Evolutionary conservation across 768 basidiomycete species (phyloP), one percentile per base, ranked within the genome.

Genomic region (Nevesoporus exiguus): DNA sequence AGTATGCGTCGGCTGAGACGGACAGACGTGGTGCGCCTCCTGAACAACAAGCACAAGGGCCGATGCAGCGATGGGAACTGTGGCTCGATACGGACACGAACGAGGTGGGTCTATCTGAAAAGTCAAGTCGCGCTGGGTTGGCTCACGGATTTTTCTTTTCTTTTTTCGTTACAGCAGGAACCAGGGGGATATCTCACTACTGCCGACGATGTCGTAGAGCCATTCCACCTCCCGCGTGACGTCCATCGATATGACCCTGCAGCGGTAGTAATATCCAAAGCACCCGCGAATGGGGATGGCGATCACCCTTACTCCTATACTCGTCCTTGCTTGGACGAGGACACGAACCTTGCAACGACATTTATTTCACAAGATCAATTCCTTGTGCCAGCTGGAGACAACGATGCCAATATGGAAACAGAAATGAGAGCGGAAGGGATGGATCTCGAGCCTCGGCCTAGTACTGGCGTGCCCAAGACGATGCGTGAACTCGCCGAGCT

Each of bases 141-240:
- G 64, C 54, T 67, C 17, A 77, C 34, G 8, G 15, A 5, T 14
- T 21, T 36, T 19, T n/a, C 33, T 24, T 25, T 11, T 43, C 39
- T 8, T n/a, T 9, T 21, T 9, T 19, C 19, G 47, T 17, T 31
- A 31, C 25, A 30, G 24, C 30, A 65, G 54, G 64, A 70, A 63
- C 58, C 51, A 11, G 88, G 87, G 13, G 81, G 82, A 7, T 91
- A 88, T 68, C 74, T 93, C 17, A 76, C 80, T 7, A 83, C 77
- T 14, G 86, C 83, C 7, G 88, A 86, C 61, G 83, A 81, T 55
- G 85, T 92, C 49, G 87, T 93, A 2, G 75, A 86, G 66, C 80
- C 82, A 2, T 93, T 83, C 67, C 78, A 79, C 53, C 72, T 93
- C 25, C 90, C 90, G 1, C 83, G 82, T 57, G 78, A 77, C 74